Evolutionary conservation across 202 grass and related monocot genomes (phyloP).

Genomic region (Digitaria exilis): DNA sequence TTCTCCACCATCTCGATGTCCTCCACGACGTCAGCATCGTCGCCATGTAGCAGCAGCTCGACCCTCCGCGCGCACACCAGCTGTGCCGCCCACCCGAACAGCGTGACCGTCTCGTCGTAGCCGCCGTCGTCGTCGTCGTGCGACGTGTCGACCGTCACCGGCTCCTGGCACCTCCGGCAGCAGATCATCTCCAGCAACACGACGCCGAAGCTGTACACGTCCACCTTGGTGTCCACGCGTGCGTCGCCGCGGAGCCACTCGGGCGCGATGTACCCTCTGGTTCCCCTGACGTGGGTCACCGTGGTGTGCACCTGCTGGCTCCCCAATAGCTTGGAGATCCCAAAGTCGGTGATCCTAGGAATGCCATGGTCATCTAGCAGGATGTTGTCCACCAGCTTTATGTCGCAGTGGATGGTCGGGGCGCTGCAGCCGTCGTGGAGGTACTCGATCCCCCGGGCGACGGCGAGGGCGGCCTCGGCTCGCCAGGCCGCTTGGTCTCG

Average conservation of each 20-base stretch:
- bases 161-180: conserved; percentile 41
- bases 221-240: conserved; percentile 47
- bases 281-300: too few species aligned
- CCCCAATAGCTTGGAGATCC: conserved; percentile 52
- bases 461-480: too few species aligned
- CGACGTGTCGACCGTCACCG: too few species aligned
- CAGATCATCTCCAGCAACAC: conserved; percentile 9
- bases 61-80: too few species aligned
- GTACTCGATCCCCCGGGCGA: conserved; percentile 49
- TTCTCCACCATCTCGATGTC: too few species aligned
- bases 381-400: conserved; percentile 71
- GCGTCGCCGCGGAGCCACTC: conserved; percentile 55
- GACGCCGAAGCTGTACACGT: too few species aligned
- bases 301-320: conserved; percentile 44
- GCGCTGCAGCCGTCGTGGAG: conserved; percentile 44
- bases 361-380: conserved; percentile 28
- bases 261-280: too few species aligned
- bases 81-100: too few species aligned
- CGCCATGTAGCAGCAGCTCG: too few species aligned
- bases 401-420: conserved; percentile 68
- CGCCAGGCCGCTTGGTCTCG: too few species aligned
- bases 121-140: neutral
- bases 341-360: conserved; percentile 56
- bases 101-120: too few species aligned
- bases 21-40: too few species aligned